phyloP scores from a whole-genome alignment of 2,329 filamentous ascomycete species.

The Eutypella sp. region DNA sequence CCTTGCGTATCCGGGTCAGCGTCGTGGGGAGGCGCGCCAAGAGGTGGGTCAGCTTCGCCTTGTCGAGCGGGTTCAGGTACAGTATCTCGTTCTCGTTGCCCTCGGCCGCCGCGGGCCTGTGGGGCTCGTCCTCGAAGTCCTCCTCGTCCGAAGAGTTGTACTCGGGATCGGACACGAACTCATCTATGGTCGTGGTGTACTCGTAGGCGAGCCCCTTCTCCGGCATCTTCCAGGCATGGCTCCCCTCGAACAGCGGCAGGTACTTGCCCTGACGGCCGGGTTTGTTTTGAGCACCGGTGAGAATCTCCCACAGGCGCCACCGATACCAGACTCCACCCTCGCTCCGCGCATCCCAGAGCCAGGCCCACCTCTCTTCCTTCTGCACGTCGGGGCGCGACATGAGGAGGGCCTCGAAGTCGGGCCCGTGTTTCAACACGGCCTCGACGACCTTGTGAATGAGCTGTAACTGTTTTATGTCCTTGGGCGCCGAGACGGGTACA shows the following conservation, averaged over 20 bases:
- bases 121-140: slow-evolving; percentile 56
- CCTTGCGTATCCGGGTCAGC: slow-evolving; percentile 69
- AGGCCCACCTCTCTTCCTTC: slow-evolving; percentile 84
- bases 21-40: slow-evolving; percentile 76
- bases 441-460: slow-evolving; percentile 89
- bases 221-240: slow-evolving; percentile 72
- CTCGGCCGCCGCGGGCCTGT: slow-evolving; percentile 37
- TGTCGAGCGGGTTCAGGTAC: slow-evolving; percentile 77
- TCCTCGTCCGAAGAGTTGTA: slow-evolving; percentile 88
- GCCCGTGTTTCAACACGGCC: slow-evolving; percentile 69
- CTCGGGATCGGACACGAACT: slow-evolving; percentile 78
- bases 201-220: slow-evolving; percentile 73
- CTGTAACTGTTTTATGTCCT: slow-evolving; percentile 71
- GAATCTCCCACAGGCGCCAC: slow-evolving; percentile 82
- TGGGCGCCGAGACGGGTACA: slow-evolving; percentile 69
- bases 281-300: slow-evolving; percentile 57
- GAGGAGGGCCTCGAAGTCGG: slow-evolving; percentile 84
- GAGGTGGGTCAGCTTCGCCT: slow-evolving; percentile 78
- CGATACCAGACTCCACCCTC: slow-evolving; percentile 84
- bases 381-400: slow-evolving; percentile 85
- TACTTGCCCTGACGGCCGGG: slow-evolving; percentile 44
- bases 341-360: slow-evolving; percentile 83
- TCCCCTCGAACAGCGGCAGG: slow-evolving; percentile 68
- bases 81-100: slow-evolving; percentile 43
- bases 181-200: slow-evolving; percentile 68